Conservation (phyloP, 148 eudicot species). For the Beta vulgaris region DNA sequence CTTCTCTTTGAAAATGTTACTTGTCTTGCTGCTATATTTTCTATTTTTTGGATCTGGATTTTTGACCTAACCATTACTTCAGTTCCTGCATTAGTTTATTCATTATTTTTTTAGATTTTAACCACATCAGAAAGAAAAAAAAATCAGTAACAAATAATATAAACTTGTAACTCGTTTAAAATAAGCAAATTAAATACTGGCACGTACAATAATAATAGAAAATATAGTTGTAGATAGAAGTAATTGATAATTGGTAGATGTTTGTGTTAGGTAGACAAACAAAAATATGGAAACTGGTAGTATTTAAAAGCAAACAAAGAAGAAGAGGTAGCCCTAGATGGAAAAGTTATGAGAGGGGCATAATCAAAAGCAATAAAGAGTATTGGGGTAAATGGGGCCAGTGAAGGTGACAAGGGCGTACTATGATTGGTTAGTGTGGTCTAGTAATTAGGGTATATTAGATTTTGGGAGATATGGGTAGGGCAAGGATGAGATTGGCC, state of each 20-base stretch:
- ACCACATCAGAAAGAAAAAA: too few species aligned
- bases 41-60: constrained; percentile 34
- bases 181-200: neutral
- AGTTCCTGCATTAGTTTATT: neutral
- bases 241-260: neutral
- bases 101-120: neutral
- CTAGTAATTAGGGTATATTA: neutral
- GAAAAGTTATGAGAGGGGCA: neutral
- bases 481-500: neutral
- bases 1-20: constrained; percentile 41
- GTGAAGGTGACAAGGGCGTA: constrained; percentile 16
- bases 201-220: neutral
- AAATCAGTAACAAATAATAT: too few species aligned
- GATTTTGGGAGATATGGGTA: too few species aligned
- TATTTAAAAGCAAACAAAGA: neutral
- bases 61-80: constrained; percentile 22
- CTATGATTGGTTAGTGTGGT: neutral
- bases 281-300: neutral
- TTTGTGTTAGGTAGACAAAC: neutral
- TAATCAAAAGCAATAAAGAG: neutral
- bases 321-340: constrained; percentile 23
- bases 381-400: neutral
- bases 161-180: too few species aligned
- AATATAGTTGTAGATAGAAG: too few species aligned
- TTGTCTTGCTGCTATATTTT: constrained; percentile 31